Conservation (phyloP, 2,329 filamentous ascomycete genomes). For the Tympanopsis confertula region DNA sequence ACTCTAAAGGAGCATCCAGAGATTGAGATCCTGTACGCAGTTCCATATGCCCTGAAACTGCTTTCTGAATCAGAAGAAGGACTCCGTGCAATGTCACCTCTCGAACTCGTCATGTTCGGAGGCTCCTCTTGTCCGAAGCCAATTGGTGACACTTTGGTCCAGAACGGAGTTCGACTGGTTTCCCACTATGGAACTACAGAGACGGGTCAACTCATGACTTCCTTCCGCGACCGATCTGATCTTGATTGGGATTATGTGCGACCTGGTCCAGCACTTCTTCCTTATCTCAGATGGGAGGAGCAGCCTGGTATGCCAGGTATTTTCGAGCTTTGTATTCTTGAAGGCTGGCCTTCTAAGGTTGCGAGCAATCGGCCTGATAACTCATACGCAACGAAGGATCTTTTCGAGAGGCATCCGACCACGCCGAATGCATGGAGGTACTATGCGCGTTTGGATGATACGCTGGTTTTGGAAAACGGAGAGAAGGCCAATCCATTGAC, state of each 20-base stretch:
- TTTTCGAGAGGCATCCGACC: slow-evolving; percentile 5
- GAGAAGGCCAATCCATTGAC: slow-evolving; percentile 36
- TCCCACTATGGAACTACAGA: slow-evolving; percentile 50
- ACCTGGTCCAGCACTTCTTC: slow-evolving; percentile 25
- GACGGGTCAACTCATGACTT: slow-evolving; percentile 50
- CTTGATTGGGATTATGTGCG: slow-evolving; percentile 51
- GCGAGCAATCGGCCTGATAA: slow-evolving; percentile 17
- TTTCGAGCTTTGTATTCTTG: slow-evolving; percentile 23
- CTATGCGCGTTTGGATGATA: slow-evolving; percentile 20
- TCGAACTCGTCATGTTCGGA: slow-evolving; percentile 42
- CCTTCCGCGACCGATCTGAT: slow-evolving; percentile 37
- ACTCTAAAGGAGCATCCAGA: slow-evolving; percentile 27
- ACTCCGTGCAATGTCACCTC: slow-evolving; percentile 27
- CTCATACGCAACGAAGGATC: slow-evolving; percentile 6
- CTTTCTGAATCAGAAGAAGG: slow-evolving; percentile 46
- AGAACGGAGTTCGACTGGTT: slow-evolving; percentile 39
- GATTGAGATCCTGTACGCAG: slow-evolving; percentile 44
- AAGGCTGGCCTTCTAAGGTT: slow-evolving; percentile 25
- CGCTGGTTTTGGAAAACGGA: slow-evolving; percentile 36
- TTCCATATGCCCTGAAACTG: slow-evolving; percentile 54
- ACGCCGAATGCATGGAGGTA: slow-evolving; percentile 7
- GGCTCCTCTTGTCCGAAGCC: slow-evolving; percentile 48
- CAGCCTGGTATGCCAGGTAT: slow-evolving; percentile 17
- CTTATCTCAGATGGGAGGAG: slow-evolving; percentile 19
- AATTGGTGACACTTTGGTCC: slow-evolving; percentile 39